Conservation (phyloP, 2,329 filamentous ascomycete species). For the Talaromyces sp. region DNA sequence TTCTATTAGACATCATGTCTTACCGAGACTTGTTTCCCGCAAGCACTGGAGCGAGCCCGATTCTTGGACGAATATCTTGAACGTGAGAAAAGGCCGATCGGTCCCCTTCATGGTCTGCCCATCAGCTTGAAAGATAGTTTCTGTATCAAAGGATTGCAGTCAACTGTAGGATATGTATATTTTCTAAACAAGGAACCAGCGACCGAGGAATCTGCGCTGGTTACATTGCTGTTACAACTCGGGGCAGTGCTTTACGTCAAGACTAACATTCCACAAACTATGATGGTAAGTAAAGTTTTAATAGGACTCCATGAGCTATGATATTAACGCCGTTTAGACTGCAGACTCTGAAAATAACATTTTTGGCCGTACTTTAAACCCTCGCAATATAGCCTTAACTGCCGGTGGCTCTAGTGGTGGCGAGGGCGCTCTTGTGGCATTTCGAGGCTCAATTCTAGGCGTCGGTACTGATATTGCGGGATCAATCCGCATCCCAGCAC, state of each 20-base stretch:
- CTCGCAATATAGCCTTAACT: constrained; percentile 29
- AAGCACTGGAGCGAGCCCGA: constrained; percentile 40
- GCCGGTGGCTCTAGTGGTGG: constrained; percentile 37
- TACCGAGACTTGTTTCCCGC: constrained; percentile 42
- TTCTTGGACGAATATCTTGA: constrained; percentile 39
- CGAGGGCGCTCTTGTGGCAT: constrained; percentile 40
- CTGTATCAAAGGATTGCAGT: constrained; percentile 22
- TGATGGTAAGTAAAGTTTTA: constrained; percentile 28
- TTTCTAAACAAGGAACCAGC: constrained; percentile 23
- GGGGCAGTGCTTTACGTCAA: constrained; percentile 39
- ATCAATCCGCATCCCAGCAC: constrained; percentile 40
- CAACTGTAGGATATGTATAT: constrained; percentile 28
- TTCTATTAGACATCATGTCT: constrained; percentile 33
- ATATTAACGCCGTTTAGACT: constrained; percentile 19
- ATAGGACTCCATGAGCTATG: not conserved
- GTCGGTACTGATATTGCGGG: constrained; percentile 42
- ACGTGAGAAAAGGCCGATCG: constrained; percentile 31
- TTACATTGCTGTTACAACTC: constrained; percentile 27
- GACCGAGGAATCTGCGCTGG: constrained; percentile 23
- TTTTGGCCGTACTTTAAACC: constrained; percentile 33
- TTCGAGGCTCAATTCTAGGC: constrained; percentile 40
- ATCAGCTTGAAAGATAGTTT: constrained; percentile 42
- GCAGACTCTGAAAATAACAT: constrained; percentile 34
- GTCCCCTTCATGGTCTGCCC: constrained; percentile 45
- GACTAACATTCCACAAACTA: constrained; percentile 37